Conservation (phyloP, 768 basidiomycete genomes). For the Gymnopilus dilepis region DNA sequence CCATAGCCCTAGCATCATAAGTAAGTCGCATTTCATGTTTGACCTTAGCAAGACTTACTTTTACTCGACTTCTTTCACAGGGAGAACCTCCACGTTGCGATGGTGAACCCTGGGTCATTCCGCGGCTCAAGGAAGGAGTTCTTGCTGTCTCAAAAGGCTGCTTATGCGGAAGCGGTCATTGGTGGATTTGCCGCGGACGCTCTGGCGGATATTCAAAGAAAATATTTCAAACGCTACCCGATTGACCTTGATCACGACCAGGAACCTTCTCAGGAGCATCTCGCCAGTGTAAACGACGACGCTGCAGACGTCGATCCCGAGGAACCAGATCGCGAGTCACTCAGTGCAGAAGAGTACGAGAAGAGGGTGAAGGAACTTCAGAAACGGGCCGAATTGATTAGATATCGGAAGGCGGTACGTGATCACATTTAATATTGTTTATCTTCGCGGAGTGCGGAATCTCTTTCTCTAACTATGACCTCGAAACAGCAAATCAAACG, state of each 20-base stretch:
- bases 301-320: slow-evolving; percentile 5
- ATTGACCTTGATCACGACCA: slow-evolving; percentile 5
- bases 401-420: slow-evolving; percentile 10
- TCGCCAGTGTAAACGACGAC: slow-evolving; percentile 14
- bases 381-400: neutral
- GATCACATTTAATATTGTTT: neutral
- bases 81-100: neutral
- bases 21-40: too few species aligned
- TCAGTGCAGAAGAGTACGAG: slow-evolving; percentile 1
- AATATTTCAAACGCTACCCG: slow-evolving; percentile 21
- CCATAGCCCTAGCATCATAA: too few species aligned
- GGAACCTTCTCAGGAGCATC: slow-evolving; percentile 10
- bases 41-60: too few species aligned
- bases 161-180: slow-evolving; percentile 5
- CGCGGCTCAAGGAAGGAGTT: slow-evolving; percentile 12
- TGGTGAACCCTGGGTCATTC: slow-evolving; percentile 22
- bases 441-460: neutral
- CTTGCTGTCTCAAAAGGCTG: slow-evolving; percentile 7
- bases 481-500: slow-evolving; percentile 22
- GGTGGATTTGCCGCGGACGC: slow-evolving; percentile 7
- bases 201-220: slow-evolving; percentile 12
- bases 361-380: neutral
- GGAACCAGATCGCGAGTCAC: neutral
- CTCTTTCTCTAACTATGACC: too few species aligned
- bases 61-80: too few species aligned